Evolutionary conservation across 345 rosid species (phyloP), one percentile per base, ranked within the genome.

Genomic region (Hypericum perforatum): DNA sequence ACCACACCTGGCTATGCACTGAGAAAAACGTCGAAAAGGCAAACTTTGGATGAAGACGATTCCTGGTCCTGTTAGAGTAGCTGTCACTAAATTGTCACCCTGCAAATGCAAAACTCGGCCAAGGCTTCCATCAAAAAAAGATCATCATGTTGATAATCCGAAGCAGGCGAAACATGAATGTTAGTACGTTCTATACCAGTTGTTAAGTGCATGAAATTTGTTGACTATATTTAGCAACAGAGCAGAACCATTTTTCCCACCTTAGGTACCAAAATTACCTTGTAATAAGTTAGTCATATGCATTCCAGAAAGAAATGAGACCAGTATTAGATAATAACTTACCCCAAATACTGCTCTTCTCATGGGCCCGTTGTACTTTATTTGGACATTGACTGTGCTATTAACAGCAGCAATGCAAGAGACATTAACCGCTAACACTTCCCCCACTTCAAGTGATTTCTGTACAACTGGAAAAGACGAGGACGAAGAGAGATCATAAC

Each of bases 11-110:
- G 97, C 97, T 16, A 92, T 88, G 12, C 91, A 82, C 71, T 84
- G 97, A 38, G 98, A 92, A 64, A 88, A 70, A 29, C 87, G 73
- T 63, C 82, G 94, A 48, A 92, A 92, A 8, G 99, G 99, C 58
- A 92, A 69, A 63, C 97, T 92, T 64, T 92, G 99, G 64, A 89
- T 86, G 78, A 92, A 92, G 57, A 92, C 99, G 5, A 92, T 89
- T 62, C 99, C 97, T 9, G 99, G 99, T 58, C 99, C 99, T 7
- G 94, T 89, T 53, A 88, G 74, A 16, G 79, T 64, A 0, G 94
- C 95, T 12, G 89, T 89, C 41, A 88, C 84, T 59, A 84, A 61
- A 72, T 86, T 89, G 43, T 89, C 99, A 57, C 95, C 95, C 97
- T 92, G 76, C 67, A 65, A 58, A 63, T 57, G 42, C 66, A 69